phyloP scores from a whole-genome alignment of 306 rosid species.

The Acacia acuminata region DNA sequence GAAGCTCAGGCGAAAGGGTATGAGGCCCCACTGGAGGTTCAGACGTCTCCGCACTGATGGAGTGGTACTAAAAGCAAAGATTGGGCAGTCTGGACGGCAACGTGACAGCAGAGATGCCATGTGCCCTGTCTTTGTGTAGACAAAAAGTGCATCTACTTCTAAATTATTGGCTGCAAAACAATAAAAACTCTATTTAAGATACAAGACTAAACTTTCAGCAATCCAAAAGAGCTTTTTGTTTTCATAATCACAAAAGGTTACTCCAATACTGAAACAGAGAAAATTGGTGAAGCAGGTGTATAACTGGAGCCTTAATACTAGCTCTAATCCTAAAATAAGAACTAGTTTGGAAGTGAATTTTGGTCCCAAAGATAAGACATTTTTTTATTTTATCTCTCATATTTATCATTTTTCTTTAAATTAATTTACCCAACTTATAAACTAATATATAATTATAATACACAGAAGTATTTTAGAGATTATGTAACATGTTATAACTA shows the following conservation, averaged over 20 bases:
- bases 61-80: conserved; percentile 85
- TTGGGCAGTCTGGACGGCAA: conserved; percentile 97
- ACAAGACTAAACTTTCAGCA: neutral
- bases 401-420: too few relatives aligned
- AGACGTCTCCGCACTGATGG: conserved; percentile 86
- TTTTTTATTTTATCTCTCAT: too few relatives aligned
- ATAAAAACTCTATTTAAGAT: conserved; percentile 28
- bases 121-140: conserved; percentile 91
- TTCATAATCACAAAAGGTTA: neutral
- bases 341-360: too few relatives aligned
- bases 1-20: conserved; percentile 93
- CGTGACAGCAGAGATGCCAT: conserved; percentile 96
- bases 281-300: conserved; percentile 1
- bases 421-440: too few relatives aligned
- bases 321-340: too few relatives aligned
- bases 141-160: conserved; percentile 94
- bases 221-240: neutral
- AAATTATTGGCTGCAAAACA: conserved; percentile 80
- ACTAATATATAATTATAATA: too few relatives aligned
- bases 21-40: conserved; percentile 98
- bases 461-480: too few relatives aligned
- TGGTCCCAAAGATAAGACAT: too few relatives aligned
- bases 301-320: neutral
- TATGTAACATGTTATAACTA: too few relatives aligned
- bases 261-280: neutral